Percentiles rank a stretch among this genome's conserved stretches.
Conservation (phyloP, 306 rosid species). For the Arachis stenosperma region DNA sequence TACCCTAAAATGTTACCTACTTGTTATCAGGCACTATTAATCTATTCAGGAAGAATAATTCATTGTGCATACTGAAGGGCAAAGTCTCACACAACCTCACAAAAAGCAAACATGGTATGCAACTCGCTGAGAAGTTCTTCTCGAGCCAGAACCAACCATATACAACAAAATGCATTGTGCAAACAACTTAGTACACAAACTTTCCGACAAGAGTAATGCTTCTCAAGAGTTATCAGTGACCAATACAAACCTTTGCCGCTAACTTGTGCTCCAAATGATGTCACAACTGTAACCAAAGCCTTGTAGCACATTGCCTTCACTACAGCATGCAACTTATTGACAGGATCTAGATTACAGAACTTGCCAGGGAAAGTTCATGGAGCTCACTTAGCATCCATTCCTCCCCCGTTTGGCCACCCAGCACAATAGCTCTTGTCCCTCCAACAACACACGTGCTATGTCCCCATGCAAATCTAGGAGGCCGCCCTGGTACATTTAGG, state of each 20-base stretch:
- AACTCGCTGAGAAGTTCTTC: slow-evolving; percentile 54
- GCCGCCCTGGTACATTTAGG: slow-evolving; percentile 89
- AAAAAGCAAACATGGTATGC: slow-evolving; percentile 59
- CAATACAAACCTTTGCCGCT: slow-evolving; percentile 56
- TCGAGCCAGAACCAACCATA: slow-evolving; percentile 62
- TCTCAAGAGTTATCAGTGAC: slow-evolving; percentile 52
- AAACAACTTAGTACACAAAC: slow-evolving; percentile 44
- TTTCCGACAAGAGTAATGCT: slow-evolving; percentile 56
- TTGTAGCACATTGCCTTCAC: slow-evolving; percentile 39
- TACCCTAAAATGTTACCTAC: slow-evolving; percentile 70
- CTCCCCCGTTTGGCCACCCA: slow-evolving; percentile 99
- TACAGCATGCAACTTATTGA: slow-evolving; percentile 43
- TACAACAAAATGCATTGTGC: slow-evolving; percentile 49
- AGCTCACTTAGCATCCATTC: slow-evolving; percentile 98
- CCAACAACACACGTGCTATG: slow-evolving; percentile 99
- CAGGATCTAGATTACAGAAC: slow-evolving; percentile 60
- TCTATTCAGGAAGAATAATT: slow-evolving; percentile 75
- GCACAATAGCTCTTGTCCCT: slow-evolving; percentile 95
- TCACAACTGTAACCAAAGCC: slow-evolving; percentile 33
- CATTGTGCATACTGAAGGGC: slow-evolving; percentile 63
- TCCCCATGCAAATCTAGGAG: slow-evolving; percentile 99
- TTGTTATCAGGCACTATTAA: slow-evolving; percentile 59
- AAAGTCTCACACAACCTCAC: slow-evolving; percentile 74
- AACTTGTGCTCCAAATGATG: slow-evolving; percentile 45
- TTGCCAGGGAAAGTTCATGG: slow-evolving; percentile 95